Evolutionary conservation across 768 basidiomycete genomes (phyloP).

Genomic region (Amanita muscaria): DNA sequence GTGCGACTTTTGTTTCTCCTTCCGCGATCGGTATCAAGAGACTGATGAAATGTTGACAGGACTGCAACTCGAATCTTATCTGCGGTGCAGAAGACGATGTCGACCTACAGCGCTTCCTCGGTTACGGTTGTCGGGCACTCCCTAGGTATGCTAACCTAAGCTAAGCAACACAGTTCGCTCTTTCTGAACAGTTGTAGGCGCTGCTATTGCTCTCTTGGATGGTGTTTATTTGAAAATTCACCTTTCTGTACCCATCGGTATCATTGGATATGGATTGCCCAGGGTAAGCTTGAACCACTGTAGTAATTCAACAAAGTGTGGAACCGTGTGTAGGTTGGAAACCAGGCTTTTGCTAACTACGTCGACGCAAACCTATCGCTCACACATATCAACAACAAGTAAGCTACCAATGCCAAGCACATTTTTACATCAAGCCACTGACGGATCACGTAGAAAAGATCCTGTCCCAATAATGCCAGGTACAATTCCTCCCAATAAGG

Average conservation of each 20-base stretch:
- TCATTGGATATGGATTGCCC: conserved; percentile 35
- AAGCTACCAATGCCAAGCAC: too few relatives aligned
- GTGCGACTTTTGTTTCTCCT: conserved; percentile 15
- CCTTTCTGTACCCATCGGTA: conserved; percentile 29
- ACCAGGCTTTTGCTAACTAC: conserved; percentile 53
- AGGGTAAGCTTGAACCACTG: conserved; percentile 21
- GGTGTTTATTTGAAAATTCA: conserved; percentile 46
- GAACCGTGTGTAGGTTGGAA: conserved; percentile 32
- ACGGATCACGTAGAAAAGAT: conserved; percentile 24
- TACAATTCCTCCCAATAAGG: conserved; percentile 7
- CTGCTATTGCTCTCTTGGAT: conserved; percentile 47
- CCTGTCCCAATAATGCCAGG: conserved; percentile 33
- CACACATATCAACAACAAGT: conserved; percentile 56
- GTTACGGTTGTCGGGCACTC: conserved; percentile 42
- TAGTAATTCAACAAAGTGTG: too few relatives aligned
- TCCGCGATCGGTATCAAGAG: background rate
- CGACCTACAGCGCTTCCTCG: conserved; percentile 23
- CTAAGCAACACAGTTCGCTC: background rate
- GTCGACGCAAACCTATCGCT: conserved; percentile 41
- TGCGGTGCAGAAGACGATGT: conserved; percentile 31
- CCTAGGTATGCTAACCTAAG: conserved; percentile 21
- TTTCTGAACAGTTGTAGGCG: conserved; percentile 23
- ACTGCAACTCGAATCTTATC: conserved; percentile 32
- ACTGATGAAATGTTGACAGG: conserved; percentile 16
- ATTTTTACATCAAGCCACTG: background rate